phyloP scores from a whole-genome alignment of 345 rosid genomes.

The Mercurialis annua region DNA sequence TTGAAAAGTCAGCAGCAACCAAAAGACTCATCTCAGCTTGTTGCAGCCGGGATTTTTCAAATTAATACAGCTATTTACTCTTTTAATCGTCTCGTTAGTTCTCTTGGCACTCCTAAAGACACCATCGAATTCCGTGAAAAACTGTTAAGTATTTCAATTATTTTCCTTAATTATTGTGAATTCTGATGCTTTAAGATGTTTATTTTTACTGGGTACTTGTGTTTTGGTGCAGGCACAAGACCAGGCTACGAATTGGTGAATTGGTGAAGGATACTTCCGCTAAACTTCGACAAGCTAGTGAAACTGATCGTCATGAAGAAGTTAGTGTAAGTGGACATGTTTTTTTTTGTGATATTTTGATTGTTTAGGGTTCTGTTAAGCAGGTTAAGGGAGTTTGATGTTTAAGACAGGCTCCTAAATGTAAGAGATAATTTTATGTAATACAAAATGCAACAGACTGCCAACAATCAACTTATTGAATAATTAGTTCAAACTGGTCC shows the following conservation, averaged over 20 bases:
- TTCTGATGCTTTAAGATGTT: neutral
- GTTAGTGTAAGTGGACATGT: slow-evolving; percentile 42
- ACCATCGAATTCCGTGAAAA: slow-evolving; percentile 62
- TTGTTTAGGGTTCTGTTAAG: neutral
- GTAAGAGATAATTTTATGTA: neutral
- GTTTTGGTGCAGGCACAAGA: slow-evolving; percentile 46
- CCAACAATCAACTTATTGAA: neutral
- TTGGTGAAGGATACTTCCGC: slow-evolving; percentile 66
- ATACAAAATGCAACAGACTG: no score
- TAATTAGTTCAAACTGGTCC: neutral
- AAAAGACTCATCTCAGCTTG: slow-evolving; percentile 51
- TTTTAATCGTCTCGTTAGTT: slow-evolving; percentile 65
- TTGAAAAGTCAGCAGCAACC: slow-evolving; percentile 20
- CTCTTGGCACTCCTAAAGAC: slow-evolving; percentile 73
- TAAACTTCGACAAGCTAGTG: slow-evolving; percentile 66
- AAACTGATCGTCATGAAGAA: slow-evolving; percentile 46
- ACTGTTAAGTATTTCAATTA: slow-evolving; percentile 36
- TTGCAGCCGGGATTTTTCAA: slow-evolving; percentile 69
- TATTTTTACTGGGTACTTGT: slow-evolving; percentile 12
- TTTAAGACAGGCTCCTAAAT: neutral
- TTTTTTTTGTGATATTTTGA: neutral
- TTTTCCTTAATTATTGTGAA: neutral
- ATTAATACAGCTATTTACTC: slow-evolving; percentile 62
- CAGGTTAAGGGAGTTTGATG: neutral
- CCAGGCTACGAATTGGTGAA: slow-evolving; percentile 57